phyloP scores from a whole-genome alignment of 2,329 filamentous ascomycete genomes.

The Myriosclerotinia scirpicola region DNA sequence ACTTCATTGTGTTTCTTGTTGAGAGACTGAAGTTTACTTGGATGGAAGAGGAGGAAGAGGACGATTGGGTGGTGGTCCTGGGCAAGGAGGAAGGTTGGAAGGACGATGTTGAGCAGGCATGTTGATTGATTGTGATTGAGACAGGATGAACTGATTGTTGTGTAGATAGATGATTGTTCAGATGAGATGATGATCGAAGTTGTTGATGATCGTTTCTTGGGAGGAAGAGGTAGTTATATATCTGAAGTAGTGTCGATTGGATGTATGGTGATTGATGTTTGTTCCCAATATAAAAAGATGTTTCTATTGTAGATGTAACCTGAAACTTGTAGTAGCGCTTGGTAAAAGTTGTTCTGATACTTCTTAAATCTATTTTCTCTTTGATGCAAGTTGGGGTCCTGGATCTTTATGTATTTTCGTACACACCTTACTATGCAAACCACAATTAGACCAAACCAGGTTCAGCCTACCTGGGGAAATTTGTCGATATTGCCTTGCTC shows the following conservation, averaged over 20 bases:
- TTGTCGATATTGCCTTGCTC: slow-evolving; percentile 20
- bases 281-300: slow-evolving; percentile 19
- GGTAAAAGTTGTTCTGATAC: slow-evolving; percentile 17
- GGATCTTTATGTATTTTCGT: slow-evolving; percentile 25
- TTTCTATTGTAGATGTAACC: slow-evolving; percentile 11
- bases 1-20: slow-evolving; percentile 4
- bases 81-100: slow-evolving; percentile 64
- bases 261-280: slow-evolving; percentile 13
- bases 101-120: slow-evolving; percentile 54
- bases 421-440: slow-evolving; percentile 8
- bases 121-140: slow-evolving; percentile 32
- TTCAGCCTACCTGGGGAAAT: slow-evolving; percentile 24
- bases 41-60: slow-evolving; percentile 64
- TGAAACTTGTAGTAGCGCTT: slow-evolving; percentile 23
- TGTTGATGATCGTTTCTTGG: slow-evolving; percentile 20
- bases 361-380: slow-evolving; percentile 15
- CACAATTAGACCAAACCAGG: slow-evolving; percentile 20
- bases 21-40: slow-evolving; percentile 38
- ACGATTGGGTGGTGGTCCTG: slow-evolving; percentile 61
- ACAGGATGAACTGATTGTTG: slow-evolving; percentile 13
- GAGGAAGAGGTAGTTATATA: slow-evolving; percentile 23
- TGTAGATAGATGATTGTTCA: not conserved
- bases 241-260: slow-evolving; percentile 10
- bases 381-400: slow-evolving; percentile 18
- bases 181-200: slow-evolving; percentile 17